Base-by-base conservation (phyloP, 208 protist genomes). In the Herpetomonas muscarum region DNA sequence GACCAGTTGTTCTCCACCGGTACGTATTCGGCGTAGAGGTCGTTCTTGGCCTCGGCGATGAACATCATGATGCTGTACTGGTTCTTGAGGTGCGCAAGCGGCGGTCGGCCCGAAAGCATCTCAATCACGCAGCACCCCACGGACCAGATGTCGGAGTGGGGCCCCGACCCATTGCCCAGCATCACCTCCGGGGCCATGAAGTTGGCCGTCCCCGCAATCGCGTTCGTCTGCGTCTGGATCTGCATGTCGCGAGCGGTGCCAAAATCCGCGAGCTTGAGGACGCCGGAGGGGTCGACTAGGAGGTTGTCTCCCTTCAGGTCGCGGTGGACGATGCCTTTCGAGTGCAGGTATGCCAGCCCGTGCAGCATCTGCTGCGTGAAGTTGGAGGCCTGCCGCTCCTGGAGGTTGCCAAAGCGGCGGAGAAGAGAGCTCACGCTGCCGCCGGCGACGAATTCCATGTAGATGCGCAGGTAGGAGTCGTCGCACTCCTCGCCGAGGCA, bases 241-340 rank as follows among this genome's bases (percentile, higher is more conserved):
- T 31, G 49, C 19, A 76, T 70, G 36, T 80, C 56, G 55, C 79
- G 62, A 21, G 87, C 81, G 0, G 84, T 90, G 34, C 87, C 87
- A 49, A 94, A 87, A 67, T 94, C 87, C 9, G 84, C 85, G 36
- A 94, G 81, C 66, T 94, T 94, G 17, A 94, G 74, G 25, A 37
- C 64, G 17, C 87, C 86, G 44, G 65, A 56, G 21, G 83, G 72
- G 34, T 91, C 82, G 13, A 96, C 69, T 1, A 97, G 74, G 7
- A 97, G 61, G 62, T 97, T 97, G 64, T 97, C 91, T 6, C 87
- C 81, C 62, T 97, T 97, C 13, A 98, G 61, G 57, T 98, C 94
- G 31, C 89, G 76, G 56, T 98, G 94, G 15, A 93, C 62, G 44
- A 98, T 92, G 45, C 71, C 63, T 39, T 69, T 79, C 42, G 64